These are phyloP conservation scores for Diospyros kaki DNA, from an alignment of 148 eudicot genomes.

Conservation along the genomic window DNA sequence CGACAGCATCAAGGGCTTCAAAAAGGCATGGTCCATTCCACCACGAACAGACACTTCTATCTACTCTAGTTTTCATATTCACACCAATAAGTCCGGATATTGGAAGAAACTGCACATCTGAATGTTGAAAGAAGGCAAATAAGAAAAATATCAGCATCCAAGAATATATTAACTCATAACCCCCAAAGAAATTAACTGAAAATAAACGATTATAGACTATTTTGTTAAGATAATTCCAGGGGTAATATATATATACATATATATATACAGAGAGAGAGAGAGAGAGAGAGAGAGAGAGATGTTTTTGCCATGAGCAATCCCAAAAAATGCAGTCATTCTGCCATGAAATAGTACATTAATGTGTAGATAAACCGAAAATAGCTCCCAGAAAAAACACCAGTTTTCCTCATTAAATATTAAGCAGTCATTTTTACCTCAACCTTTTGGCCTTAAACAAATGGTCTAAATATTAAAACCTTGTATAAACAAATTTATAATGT, in stretches of 20 bases:
- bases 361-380: no score
- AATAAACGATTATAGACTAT: background rate
- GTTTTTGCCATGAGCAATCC: no score
- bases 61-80: constrained; percentile 68
- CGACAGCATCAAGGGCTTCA: constrained; percentile 82
- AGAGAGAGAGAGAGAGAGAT: no score
- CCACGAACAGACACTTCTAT: constrained; percentile 72
- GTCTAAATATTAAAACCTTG: background rate
- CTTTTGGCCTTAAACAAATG: background rate
- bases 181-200: background rate
- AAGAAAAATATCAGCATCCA: background rate
- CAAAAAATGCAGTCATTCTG: no score
- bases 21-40: constrained; percentile 90
- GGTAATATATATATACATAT: no score
- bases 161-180: constrained; percentile 2
- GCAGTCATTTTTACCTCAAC: no score
- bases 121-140: constrained; percentile 15
- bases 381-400: no score
- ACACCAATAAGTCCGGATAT: constrained; percentile 82
- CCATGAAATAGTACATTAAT: no score
- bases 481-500: background rate
- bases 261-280: no score
- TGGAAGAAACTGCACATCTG: constrained; percentile 92
- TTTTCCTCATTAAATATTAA: no score
- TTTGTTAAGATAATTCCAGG: background rate